Base-by-base conservation (phyloP, 495 filamentous ascomycete genomes). In the Tuber melanosporum region DNA sequence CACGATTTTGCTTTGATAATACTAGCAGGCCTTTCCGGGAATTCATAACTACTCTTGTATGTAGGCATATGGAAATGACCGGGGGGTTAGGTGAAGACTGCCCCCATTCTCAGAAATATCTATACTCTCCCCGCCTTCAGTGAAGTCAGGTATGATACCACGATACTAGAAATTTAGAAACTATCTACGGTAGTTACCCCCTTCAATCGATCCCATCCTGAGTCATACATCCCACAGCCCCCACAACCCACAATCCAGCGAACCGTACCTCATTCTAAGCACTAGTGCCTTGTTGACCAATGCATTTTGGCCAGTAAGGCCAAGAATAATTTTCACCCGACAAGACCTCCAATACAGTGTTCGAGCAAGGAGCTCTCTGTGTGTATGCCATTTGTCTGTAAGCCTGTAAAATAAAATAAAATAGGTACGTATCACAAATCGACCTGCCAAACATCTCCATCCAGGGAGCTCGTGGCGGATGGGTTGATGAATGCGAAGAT, bases 211-310 rank as follows among this genome's bases (percentile, higher is more conserved):
- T 7, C 3, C 36, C 26, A 36, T 5, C 3, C 26, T 66, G 32
- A 17, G 26, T 26, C 26, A 66, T 36, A 36, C 6, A 1, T 15
- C 4, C 17, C 26, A 36, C 5, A 36, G 32, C 26, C 0, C 2
- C 5, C 57, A 6, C 57, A 66, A 19, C 26, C 26, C 4, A 66
- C 17, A 36, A 66, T 19, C 32, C 32, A 2, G 57, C 10, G 32
- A 32, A 32, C 32, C 26, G 4, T 0, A 0, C 9, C 26, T 0
- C n/a, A 8, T 3, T 32, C 1, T 0, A 15, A 5, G 14, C 7
- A 20, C 6, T 26, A 62, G 57, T 15, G 57, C n/a, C n/a, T 32
- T 9, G 15, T 36, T 19, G 26, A 6, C 26, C 57, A 36, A 3
- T 0, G 32, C 26, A 66, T 5, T 36, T 36, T 66, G 14, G 26